Percentiles rank a stretch among this genome's conserved stretches.
Conservation (phyloP, 768 basidiomycete genomes). For the Tulasnella sp. region DNA sequence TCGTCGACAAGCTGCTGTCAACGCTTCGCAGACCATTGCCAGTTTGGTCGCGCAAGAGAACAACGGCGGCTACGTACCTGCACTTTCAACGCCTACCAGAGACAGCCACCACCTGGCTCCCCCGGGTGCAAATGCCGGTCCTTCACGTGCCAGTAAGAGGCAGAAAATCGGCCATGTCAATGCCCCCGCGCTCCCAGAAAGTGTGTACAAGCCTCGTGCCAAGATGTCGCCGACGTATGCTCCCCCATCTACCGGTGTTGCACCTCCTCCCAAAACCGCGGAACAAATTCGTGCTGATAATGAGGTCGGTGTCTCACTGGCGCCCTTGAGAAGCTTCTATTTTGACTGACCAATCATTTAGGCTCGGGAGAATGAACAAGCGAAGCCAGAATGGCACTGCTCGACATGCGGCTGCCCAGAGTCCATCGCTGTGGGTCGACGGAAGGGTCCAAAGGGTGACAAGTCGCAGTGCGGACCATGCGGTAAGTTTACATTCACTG, state of each 20-base stretch:
- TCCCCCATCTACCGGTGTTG: conserved; percentile 4
- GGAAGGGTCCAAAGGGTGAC: conserved; percentile 84
- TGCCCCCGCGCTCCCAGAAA: conserved; percentile 16
- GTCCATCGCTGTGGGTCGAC: conserved; percentile 69
- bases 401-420: conserved; percentile 92
- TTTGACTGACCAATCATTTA: not conserved
- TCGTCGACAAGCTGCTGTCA: conserved; percentile 77
- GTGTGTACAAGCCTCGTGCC: conserved; percentile 15
- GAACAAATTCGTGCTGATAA: conserved; percentile 9
- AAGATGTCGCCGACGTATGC: conserved; percentile 9
- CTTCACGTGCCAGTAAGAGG: conserved; percentile 19
- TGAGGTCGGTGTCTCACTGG: not conserved
- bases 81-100: conserved; percentile 22
- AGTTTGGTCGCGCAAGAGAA: conserved; percentile 92
- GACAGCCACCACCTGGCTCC: conserved; percentile 28
- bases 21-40: conserved; percentile 75
- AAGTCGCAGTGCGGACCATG: conserved; percentile 90
- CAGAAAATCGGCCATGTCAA: conserved; percentile 20
- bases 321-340: not conserved
- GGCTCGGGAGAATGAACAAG: conserved; percentile 61
- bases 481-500: conserved; percentile 46
- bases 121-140: conserved; percentile 32
- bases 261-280: not conserved
- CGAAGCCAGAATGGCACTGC: conserved; percentile 90
- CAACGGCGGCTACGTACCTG: conserved; percentile 40